Conservation (phyloP, 306 rosid species). For the Cicer yamashitae region DNA sequence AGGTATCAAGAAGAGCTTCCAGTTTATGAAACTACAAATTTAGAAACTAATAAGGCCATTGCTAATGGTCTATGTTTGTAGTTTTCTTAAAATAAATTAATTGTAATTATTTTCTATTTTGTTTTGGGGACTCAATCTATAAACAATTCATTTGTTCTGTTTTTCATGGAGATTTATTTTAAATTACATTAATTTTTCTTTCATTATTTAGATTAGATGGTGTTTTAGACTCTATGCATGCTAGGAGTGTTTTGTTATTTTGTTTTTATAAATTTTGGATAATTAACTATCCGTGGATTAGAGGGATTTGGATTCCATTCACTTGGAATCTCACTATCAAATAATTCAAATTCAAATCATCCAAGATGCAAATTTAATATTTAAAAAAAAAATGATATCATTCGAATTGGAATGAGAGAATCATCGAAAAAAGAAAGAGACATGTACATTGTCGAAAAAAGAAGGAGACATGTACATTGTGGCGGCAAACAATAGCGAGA, state of each 20-base stretch:
- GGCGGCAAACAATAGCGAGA: no score
- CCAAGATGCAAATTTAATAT: no score
- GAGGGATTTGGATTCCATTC: background rate
- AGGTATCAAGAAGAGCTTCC: constrained; percentile 81
- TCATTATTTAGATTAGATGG: background rate
- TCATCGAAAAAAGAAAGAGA: no score
- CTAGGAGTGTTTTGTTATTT: background rate
- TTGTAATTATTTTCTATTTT: constrained; percentile 41
- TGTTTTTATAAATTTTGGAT: background rate
- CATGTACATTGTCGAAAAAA: no score
- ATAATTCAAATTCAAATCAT: background rate
- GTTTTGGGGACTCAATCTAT: constrained; percentile 9
- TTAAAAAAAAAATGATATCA: no score
- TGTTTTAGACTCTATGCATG: background rate
- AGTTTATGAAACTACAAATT: constrained; percentile 76
- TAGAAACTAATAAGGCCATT: constrained; percentile 74
- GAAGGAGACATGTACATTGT: no score
- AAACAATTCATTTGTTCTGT: constrained; percentile 25
- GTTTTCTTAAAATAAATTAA: constrained; percentile 20
- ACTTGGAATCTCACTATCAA: background rate
- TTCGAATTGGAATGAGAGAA: no score
- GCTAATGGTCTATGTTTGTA: constrained; percentile 68
- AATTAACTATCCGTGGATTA: background rate
- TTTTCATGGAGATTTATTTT: background rate
- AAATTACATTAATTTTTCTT: background rate